phyloP scores from a whole-genome alignment of 2,329 filamentous ascomycete genomes.

The Microcera coccophila region DNA sequence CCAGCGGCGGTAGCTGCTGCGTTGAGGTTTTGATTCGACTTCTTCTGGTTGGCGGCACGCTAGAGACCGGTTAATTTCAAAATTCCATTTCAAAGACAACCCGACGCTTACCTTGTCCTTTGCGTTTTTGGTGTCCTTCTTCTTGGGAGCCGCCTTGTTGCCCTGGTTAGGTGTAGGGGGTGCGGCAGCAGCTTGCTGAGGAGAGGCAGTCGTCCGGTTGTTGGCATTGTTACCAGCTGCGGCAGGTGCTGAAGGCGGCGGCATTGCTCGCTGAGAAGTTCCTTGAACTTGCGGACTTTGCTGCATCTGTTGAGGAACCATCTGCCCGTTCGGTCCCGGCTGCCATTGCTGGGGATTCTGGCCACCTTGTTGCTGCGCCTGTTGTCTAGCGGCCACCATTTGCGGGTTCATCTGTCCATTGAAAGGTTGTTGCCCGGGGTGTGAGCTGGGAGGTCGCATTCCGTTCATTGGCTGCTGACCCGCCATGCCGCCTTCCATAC shows the following conservation, averaged over 20 bases:
- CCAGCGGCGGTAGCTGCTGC: conserved; percentile 53
- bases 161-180: conserved; percentile 73
- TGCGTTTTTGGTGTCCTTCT: conserved; percentile 64
- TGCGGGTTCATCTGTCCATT: conserved; percentile 58
- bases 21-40: conserved; percentile 52
- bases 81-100: not conserved
- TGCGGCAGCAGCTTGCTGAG: conserved; percentile 60
- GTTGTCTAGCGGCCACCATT: conserved; percentile 49
- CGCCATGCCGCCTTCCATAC: conserved; percentile 54
- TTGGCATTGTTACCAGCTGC: conserved; percentile 46
- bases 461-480: conserved; percentile 55
- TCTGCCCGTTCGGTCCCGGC: conserved; percentile 39
- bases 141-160: conserved; percentile 72
- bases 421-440: conserved; percentile 56
- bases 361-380: conserved; percentile 28
- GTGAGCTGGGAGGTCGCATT: conserved; percentile 67
- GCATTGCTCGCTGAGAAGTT: conserved; percentile 68
- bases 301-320: conserved; percentile 39
- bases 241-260: conserved; percentile 64
- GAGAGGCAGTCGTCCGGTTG: conserved; percentile 56
- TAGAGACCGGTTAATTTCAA: conserved; percentile 16
- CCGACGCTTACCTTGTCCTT: conserved; percentile 61
- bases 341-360: conserved; percentile 39
- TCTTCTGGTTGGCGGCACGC: conserved; percentile 59
- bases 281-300: conserved; percentile 52